These are phyloP conservation scores for Rhododendron molle DNA, from an alignment of 148 eudicot species.

Conservation along the genomic window DNA sequence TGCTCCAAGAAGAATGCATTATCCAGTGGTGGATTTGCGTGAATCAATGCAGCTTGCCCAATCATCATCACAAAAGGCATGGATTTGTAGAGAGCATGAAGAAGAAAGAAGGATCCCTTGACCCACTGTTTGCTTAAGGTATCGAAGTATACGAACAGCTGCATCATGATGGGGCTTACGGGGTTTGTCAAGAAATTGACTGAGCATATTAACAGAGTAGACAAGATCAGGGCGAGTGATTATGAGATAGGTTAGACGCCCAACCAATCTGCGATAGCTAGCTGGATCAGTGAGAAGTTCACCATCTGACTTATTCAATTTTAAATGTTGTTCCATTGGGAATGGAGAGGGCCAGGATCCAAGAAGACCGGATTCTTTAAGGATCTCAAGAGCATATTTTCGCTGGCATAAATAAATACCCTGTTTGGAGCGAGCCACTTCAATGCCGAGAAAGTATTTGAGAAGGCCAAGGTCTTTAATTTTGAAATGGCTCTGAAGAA, in stretches of 20 bases:
- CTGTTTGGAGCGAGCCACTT: not conserved
- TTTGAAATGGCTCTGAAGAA: not conserved
- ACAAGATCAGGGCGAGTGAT: no score
- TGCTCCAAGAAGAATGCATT: not conserved
- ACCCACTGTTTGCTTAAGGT: not conserved
- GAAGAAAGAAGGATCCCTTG: no score
- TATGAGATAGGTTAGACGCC: no score
- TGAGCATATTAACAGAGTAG: no score
- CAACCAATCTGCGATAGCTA: no score
- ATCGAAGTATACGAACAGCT: not conserved
- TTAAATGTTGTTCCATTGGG: no score
- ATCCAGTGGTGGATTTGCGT: not conserved
- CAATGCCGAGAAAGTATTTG: not conserved
- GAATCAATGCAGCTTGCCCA: no score
- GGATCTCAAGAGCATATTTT: not conserved
- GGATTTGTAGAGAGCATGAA: no score
- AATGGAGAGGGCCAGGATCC: no score
- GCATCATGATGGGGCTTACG: not conserved
- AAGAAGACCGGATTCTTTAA: not conserved
- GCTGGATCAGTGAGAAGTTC: no score
- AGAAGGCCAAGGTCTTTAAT: not conserved
- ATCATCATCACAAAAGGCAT: no score
- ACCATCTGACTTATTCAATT: no score
- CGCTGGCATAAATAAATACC: not conserved
- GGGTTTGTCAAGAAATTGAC: not conserved